Evolutionary conservation across 495 filamentous ascomycete species (phyloP).

Genomic region (Hypoxylon fragiforme): DNA sequence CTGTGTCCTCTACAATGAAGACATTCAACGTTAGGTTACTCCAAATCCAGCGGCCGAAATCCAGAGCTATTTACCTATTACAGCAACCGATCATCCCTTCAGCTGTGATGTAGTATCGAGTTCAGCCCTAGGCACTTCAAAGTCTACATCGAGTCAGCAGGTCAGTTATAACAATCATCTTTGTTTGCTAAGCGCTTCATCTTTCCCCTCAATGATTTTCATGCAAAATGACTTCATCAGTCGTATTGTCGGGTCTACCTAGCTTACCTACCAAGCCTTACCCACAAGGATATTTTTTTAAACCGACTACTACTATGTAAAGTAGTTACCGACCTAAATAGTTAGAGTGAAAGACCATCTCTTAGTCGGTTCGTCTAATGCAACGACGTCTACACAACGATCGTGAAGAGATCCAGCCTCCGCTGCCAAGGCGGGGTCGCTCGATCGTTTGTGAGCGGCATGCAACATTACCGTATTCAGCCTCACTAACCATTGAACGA

Average conservation of each 20-base stretch:
- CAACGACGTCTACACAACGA: slow-evolving; percentile 12
- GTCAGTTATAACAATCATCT: no score
- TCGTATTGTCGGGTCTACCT: slow-evolving; percentile 2
- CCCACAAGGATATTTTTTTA: neutral
- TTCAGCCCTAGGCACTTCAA: slow-evolving; percentile 11
- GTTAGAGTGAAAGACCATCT: neutral
- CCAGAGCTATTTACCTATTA: slow-evolving; percentile 17
- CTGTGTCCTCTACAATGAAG: slow-evolving; percentile 11
- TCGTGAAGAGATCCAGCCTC: slow-evolving; percentile 9
- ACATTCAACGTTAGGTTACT: slow-evolving; percentile 4
- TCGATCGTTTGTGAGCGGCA: slow-evolving; percentile 9
- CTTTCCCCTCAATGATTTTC: neutral
- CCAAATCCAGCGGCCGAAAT: no score
- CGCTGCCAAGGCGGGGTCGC: slow-evolving; percentile 20
- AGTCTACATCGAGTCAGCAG: slow-evolving; percentile 5
- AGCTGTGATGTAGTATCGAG: slow-evolving; percentile 2
- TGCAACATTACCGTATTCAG: slow-evolving; percentile 25
- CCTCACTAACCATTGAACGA: slow-evolving; percentile 15
- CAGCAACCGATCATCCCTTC: slow-evolving; percentile 16
- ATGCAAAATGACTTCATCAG: slow-evolving; percentile 27
- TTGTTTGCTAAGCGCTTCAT: no score
- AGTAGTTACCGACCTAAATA: no score
- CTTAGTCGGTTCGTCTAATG: slow-evolving; percentile 10
- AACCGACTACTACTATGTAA: no score
- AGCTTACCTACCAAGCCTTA: no score